Evolutionary conservation across 1,139 yeast species (phyloP), one percentile per base, ranked within the genome.

Genomic region (Pichia terricola): DNA sequence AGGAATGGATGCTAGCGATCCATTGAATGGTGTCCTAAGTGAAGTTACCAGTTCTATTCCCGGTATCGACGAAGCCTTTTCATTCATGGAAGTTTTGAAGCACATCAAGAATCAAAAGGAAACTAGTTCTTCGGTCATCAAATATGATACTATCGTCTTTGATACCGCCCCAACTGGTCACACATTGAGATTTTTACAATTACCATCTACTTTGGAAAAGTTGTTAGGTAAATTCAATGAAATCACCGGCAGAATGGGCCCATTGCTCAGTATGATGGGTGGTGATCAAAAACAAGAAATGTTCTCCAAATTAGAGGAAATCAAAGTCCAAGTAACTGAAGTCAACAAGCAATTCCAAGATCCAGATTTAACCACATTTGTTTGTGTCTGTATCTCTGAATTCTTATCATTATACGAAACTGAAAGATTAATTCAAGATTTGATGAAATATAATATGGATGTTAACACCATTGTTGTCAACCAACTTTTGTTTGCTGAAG

Each of bases 111-210:
- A 77, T 53, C 96, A 88, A 66, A 66, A 70, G 35, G 51, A 50
- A 5, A 49, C 44, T 26, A 72, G 68, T 39, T 41, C 56, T 4
- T 45, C 55, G 34, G 68, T 72, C 34, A 58, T 73, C 42, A 63
- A 69, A 40, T 91, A 84, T 61, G 86, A 84, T 56, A 88, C 95
- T 10, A 89, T 91, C 54, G 87, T 91, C 53, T 91, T 91, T 59
- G 98, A 91, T 63, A 91, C 98, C 26, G 98, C 98, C 0, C 98
- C 98, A 53, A 91, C 98, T 0, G 98, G 98, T 36, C 98, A 91
- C 66, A 91, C 98, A 2, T 72, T 91, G 55, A 78, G 98, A 59
- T 91, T 91, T 67, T 72, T 91, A 61, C 96, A 89, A 65, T 77
- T 91, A 58, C 98, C 98, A 32, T 76, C 94, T 26, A 89, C 96